phyloP scores from a whole-genome alignment of 2,329 filamentous ascomycete genomes.

The Xylaria arbuscula region DNA sequence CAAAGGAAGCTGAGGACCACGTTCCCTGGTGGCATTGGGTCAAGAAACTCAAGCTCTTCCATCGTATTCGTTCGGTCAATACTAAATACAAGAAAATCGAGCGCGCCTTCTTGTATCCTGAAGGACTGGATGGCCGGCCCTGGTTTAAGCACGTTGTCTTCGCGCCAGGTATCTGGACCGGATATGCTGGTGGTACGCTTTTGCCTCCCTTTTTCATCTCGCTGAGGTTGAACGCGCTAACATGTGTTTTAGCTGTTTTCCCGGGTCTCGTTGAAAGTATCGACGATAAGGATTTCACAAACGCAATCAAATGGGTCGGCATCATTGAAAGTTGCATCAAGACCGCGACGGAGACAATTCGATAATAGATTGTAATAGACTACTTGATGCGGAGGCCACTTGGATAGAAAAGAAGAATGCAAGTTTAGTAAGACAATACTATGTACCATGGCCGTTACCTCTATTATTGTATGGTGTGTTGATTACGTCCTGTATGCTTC shows the following conservation, averaged over 20 bases:
- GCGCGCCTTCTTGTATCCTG: constrained; percentile 78
- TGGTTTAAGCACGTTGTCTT: constrained; percentile 99
- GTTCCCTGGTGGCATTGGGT: constrained; percentile 85
- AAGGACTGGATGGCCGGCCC: constrained; percentile 79
- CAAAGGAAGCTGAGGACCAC: constrained; percentile 55
- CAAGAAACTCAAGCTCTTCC: constrained; percentile 71
- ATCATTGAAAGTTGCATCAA: constrained; percentile 66
- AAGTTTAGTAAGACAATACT: neutral
- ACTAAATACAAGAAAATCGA: constrained; percentile 86
- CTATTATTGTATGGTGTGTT: neutral
- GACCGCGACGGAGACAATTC: constrained; percentile 57
- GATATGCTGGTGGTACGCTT: constrained; percentile 78
- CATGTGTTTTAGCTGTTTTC: constrained; percentile 62
- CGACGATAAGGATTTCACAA: constrained; percentile 66
- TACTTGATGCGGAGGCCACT: neutral
- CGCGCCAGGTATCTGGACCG: constrained; percentile 90
- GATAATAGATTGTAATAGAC: constrained; percentile 15
- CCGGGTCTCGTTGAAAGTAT: constrained; percentile 72
- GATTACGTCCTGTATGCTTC: neutral
- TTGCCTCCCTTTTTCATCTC: neutral
- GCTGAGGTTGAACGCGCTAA: constrained; percentile 5
- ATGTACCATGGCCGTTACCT: neutral
- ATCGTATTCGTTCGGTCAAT: constrained; percentile 75
- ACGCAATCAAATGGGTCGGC: constrained; percentile 67
- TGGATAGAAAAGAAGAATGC: neutral